Evolutionary conservation across 2,329 filamentous ascomycete species (phyloP).

Genomic region (Alternaria ventricosa): DNA sequence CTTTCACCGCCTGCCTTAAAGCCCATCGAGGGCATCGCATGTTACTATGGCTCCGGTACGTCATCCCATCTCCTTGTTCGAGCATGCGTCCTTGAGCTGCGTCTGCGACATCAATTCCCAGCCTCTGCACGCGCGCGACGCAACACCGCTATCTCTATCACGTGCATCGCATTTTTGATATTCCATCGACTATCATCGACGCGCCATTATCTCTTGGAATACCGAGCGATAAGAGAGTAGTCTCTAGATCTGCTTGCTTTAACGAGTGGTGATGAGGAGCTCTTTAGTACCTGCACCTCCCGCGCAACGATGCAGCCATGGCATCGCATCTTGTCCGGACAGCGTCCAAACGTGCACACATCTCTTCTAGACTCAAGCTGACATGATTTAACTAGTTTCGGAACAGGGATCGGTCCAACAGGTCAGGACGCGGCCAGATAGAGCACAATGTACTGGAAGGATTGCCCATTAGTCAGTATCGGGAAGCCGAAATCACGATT

Average conservation of each 20-base stretch:
- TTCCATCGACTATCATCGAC: neutral
- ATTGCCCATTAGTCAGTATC: conserved; percentile 90
- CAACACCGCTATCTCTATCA: conserved; percentile 10
- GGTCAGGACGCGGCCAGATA: conserved; percentile 63
- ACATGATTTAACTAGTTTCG: conserved; percentile 56
- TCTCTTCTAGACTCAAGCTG: conserved; percentile 17
- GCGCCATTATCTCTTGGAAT: neutral
- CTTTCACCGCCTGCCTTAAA: conserved; percentile 24
- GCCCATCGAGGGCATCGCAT: conserved; percentile 23
- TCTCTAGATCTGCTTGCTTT: neutral
- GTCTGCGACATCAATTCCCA: neutral
- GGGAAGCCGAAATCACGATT: conserved; percentile 70
- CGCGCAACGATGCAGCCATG: neutral
- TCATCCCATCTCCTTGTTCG: conserved; percentile 12
- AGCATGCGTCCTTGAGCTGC: neutral
- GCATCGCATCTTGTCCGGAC: neutral
- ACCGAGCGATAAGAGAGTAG: neutral
- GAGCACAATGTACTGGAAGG: conserved; percentile 75
- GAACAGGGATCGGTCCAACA: conserved; percentile 63
- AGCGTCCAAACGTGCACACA: neutral
- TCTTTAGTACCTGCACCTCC: neutral
- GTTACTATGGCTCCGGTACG: conserved; percentile 45
- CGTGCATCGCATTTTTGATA: conserved; percentile 7
- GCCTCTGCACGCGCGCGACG: conserved; percentile 8
- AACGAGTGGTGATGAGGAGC: neutral